Evolutionary conservation across 169 alveolate genomes (phyloP), one percentile per base, ranked within the genome.

Genomic region (Plasmodium adleri): DNA sequence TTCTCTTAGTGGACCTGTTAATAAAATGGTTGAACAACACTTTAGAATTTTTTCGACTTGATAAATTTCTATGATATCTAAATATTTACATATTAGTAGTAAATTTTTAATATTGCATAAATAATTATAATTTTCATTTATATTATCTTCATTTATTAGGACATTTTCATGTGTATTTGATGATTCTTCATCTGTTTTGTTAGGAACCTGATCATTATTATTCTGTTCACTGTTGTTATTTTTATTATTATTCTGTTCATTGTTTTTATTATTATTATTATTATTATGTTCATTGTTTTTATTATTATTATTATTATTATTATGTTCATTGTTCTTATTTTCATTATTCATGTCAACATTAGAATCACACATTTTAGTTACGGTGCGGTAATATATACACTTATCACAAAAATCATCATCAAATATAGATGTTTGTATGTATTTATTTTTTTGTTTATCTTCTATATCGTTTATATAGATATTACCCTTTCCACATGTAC

Each of bases 71-170:
- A 83, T 83, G 32, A 83, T 83, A 45, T 83, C 91, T n/a, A 83
- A 45, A 43, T 59, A 70, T 83, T 58, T 83, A 39, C 91, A 83
- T 56, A 83, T 68, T 8, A 83, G 24, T 10, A 83, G 64, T 20
- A 83, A 73, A 28, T 83, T 83, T 22, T 83, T 83, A n/a, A 83
- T 83, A 47, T 83, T 83, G n/a, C 91, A 83, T 8, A 83, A 59
- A 63, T 83, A 70, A 17, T 71, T 58, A 54, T 83, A 83, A 58
- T 83, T 83, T 50, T 83, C 91, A 45, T 83, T 83, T 20, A 83
- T 83, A 58, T 83, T 83, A 24, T 83, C 91, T 83, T 83, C 86
- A 32, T 83, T 67, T 59, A 83, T 83, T 17, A 70, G 73, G 26
- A 71, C 74, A 39, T 58, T 20, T 49, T 83, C 91, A 9, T 20